Conservation (phyloP, 2,329 filamentous ascomycete species). For the Microsporum canis region DNA sequence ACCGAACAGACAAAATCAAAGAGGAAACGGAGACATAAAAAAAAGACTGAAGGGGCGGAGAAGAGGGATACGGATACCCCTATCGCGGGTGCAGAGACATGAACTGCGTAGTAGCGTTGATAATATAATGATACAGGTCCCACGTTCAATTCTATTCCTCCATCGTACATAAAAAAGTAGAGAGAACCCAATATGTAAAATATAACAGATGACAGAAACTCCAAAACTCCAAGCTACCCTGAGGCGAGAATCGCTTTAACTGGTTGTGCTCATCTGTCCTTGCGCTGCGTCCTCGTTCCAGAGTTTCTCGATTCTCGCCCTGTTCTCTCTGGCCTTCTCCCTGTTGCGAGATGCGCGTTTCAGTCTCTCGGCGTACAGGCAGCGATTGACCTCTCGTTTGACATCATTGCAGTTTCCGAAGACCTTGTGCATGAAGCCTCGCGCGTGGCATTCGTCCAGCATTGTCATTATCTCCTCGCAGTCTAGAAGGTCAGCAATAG, state of each 20-base stretch:
- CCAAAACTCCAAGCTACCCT: not conserved
- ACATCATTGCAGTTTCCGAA: slow-evolving; percentile 80
- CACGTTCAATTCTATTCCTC: not conserved
- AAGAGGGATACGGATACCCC: slow-evolving; percentile 5
- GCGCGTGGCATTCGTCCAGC: slow-evolving; percentile 89
- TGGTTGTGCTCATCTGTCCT: not conserved
- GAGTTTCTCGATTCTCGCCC: slow-evolving; percentile 60
- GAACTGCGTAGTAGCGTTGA: not conserved
- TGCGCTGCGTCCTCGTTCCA: slow-evolving; percentile 52
- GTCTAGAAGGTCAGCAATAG: slow-evolving; percentile 42
- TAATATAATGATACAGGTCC: not conserved
- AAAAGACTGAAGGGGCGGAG: slow-evolving; percentile 3
- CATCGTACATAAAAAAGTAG: slow-evolving; percentile 1
- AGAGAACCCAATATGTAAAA: not conserved
- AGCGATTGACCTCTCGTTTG: slow-evolving; percentile 75
- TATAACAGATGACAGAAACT: not conserved
- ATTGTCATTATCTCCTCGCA: slow-evolving; percentile 90
- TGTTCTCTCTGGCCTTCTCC: slow-evolving; percentile 56
- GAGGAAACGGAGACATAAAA: slow-evolving; percentile 18
- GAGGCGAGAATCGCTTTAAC: not conserved
- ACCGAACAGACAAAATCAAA: slow-evolving; percentile 10
- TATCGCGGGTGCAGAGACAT: slow-evolving; percentile 9
- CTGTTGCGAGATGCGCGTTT: slow-evolving; percentile 70
- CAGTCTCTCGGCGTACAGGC: slow-evolving; percentile 66
- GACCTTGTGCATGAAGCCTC: slow-evolving; percentile 84